Evolutionary conservation across 2,329 filamentous ascomycete genomes (phyloP).

Genomic region (Endocalyx cinctus): DNA sequence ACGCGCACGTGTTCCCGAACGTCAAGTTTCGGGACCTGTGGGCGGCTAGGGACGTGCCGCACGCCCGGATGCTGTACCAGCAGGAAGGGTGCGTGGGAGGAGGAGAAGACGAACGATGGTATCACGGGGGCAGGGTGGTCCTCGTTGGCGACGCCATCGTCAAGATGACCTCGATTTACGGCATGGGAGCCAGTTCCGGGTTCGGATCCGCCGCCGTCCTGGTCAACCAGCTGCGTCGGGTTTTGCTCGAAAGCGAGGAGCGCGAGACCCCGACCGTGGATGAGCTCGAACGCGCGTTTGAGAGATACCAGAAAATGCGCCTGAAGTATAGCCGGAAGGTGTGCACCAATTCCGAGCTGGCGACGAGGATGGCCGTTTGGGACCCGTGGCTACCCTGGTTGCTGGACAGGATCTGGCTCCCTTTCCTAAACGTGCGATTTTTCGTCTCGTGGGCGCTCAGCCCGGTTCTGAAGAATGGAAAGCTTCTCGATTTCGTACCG

Average conservation of each 20-base stretch:
- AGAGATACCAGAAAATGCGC: neutral
- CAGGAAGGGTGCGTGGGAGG: neutral
- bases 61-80: neutral
- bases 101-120: too few species aligned
- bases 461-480: neutral
- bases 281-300: neutral
- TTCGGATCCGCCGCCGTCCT: neutral
- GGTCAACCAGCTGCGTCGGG: neutral
- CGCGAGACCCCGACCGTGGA: too few species aligned
- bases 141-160: neutral
- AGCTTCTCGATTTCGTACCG: constrained; percentile 5
- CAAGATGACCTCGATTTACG: neutral
- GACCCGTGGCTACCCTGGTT: neutral
- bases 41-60: neutral
- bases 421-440: neutral
- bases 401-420: neutral
- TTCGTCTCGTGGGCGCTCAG: neutral
- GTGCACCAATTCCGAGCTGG: neutral
- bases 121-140: neutral
- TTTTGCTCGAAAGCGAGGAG: neutral
- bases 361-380: neutral
- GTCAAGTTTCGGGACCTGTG: neutral
- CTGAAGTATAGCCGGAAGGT: neutral
- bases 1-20: neutral
- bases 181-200: neutral